Evolutionary conservation across 1,284 basidiomycete genomes (phyloP).

Genomic region (Volvariella volvacea): DNA sequence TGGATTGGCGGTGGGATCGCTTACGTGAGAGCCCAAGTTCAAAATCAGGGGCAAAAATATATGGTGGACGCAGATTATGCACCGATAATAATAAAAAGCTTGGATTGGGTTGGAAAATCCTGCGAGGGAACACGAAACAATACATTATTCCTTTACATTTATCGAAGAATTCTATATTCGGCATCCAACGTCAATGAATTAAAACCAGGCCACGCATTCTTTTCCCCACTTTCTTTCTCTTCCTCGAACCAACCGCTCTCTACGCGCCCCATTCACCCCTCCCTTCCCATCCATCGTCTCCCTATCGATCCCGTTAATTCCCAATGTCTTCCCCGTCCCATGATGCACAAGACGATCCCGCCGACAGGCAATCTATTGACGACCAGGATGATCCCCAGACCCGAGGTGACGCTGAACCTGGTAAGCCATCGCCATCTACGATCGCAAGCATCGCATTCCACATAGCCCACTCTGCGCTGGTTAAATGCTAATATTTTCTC

Average conservation of each 20-base stretch:
- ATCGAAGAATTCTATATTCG: slow-evolving; percentile 59
- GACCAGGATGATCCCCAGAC: slow-evolving; percentile 30
- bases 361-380: slow-evolving; percentile 32
- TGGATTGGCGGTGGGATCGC: not conserved
- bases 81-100: slow-evolving; percentile 55
- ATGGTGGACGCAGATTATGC: slow-evolving; percentile 33
- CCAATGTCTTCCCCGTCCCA: slow-evolving; percentile 36
- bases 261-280: slow-evolving; percentile 20
- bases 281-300: slow-evolving; percentile 13
- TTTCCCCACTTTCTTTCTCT: slow-evolving; percentile 53
- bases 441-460: slow-evolving; percentile 2
- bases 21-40: slow-evolving; percentile 53
- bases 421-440: slow-evolving; percentile 21
- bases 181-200: slow-evolving; percentile 57
- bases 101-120: slow-evolving; percentile 40
- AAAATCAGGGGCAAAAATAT: slow-evolving; percentile 49
- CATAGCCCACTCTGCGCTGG: too few relatives aligned
- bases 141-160: slow-evolving; percentile 26
- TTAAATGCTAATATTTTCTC: slow-evolving; percentile 11
- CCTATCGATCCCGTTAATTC: slow-evolving; percentile 13
- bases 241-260: slow-evolving; percentile 30
- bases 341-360: slow-evolving; percentile 29
- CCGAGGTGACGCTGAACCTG: slow-evolving; percentile 29
- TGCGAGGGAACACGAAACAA: slow-evolving; percentile 44
- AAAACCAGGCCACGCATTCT: slow-evolving; percentile 60